phyloP scores from a whole-genome alignment of 2,329 filamentous ascomycete genomes.

The Metarhizium brunneum region DNA sequence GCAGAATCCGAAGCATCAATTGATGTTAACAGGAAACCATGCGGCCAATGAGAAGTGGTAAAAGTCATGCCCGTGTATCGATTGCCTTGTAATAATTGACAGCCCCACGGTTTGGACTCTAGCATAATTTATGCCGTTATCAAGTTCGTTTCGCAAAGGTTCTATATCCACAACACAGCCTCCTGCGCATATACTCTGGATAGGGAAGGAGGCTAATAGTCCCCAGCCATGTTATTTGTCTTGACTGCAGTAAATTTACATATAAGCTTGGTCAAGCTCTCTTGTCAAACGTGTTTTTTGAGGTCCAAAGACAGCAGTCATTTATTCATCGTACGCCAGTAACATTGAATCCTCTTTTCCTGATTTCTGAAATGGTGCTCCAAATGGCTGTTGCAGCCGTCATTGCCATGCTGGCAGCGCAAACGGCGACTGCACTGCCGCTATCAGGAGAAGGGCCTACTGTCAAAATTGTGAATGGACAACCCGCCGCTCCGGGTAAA shows the following conservation, averaged over 20 bases:
- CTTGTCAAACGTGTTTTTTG: background rate
- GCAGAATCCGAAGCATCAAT: too few relatives aligned
- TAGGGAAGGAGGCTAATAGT: background rate
- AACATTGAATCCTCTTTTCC: background rate
- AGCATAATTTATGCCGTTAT: background rate
- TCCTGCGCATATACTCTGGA: background rate
- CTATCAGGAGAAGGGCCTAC: background rate
- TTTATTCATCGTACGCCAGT: background rate
- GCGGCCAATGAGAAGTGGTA: too few relatives aligned
- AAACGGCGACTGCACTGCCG: background rate
- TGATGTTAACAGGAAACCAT: too few relatives aligned
- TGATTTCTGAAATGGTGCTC: background rate
- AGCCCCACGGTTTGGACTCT: too few relatives aligned
- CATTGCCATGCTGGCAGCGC: background rate
- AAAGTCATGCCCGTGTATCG: too few relatives aligned
- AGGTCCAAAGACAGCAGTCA: background rate
- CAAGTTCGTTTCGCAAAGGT: background rate
- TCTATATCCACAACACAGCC: background rate
- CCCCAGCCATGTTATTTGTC: background rate
- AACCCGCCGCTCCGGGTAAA: background rate
- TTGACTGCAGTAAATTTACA: background rate
- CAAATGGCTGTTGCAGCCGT: background rate
- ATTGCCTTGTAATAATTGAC: too few relatives aligned
- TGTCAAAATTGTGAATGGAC: background rate
- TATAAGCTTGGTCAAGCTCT: background rate